phyloP scores from a whole-genome alignment of 495 filamentous ascomycete genomes.

The Aspergillus cavernicola region DNA sequence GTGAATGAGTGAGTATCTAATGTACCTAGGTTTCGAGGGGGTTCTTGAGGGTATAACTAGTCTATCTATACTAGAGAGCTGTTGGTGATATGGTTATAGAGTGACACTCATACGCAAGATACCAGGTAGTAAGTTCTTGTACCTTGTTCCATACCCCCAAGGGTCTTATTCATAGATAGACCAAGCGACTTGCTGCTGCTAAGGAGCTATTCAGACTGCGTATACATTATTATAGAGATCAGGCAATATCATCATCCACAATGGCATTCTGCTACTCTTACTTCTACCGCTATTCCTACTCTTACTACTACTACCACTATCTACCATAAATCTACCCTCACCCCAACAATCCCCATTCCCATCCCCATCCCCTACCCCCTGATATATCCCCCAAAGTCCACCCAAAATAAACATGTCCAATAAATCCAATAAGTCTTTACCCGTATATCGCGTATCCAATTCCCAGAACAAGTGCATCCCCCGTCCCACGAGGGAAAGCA shows the following conservation, averaged over 20 bases:
- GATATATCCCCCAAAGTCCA: not conserved
- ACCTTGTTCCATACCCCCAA: too few relatives aligned
- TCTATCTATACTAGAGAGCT: too few relatives aligned
- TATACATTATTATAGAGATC: too few relatives aligned
- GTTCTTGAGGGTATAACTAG: too few relatives aligned
- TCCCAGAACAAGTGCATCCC: constrained; percentile 8
- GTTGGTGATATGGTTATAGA: too few relatives aligned
- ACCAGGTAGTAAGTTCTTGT: too few relatives aligned
- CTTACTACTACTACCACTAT: not conserved
- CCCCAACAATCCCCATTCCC: not conserved
- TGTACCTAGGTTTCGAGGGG: too few relatives aligned
- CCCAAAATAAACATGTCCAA: not conserved
- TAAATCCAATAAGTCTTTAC: not conserved
- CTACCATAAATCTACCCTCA: not conserved
- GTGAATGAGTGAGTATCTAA: too few relatives aligned
- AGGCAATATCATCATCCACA: not conserved
- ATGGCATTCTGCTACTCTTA: not conserved
- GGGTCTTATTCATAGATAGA: too few relatives aligned
- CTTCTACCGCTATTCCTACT: not conserved
- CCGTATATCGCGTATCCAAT: not conserved
- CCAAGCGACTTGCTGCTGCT: too few relatives aligned
- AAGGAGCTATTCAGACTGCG: too few relatives aligned
- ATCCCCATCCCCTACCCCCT: not conserved
- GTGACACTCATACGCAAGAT: too few relatives aligned
- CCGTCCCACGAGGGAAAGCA: constrained; percentile 20